phyloP scores from a whole-genome alignment of 2,329 filamentous ascomycete species.

The Fusarium odoratissimum region DNA sequence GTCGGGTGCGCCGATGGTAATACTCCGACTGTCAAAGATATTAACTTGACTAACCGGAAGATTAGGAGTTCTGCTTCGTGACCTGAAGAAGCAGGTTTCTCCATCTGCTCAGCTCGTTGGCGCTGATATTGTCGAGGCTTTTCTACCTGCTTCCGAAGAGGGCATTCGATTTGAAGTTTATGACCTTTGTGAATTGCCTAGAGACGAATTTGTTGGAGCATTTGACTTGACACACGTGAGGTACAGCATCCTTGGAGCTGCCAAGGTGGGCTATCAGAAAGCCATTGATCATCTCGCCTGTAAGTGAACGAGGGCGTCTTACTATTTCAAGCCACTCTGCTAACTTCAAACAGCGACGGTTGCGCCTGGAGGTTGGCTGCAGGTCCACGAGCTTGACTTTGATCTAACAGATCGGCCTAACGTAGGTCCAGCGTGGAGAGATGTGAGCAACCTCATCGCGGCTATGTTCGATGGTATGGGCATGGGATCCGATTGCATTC shows the following conservation, averaged over 20 bases:
- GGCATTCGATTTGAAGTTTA: constrained; percentile 9
- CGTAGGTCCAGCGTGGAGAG: constrained; percentile 3
- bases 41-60: accelerated
- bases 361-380: constrained; percentile 14
- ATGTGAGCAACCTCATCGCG: not conserved
- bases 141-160: not conserved
- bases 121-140: constrained; percentile 15
- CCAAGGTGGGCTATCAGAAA: not conserved
- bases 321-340: accelerated
- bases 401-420: not conserved
- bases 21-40: accelerated
- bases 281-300: not conserved
- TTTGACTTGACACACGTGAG: constrained; percentile 21
- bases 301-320: accelerated
- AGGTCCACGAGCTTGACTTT: constrained; percentile 27
- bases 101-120: constrained; percentile 28
- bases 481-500: not conserved
- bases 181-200: not conserved
- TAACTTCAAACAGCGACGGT: not conserved
- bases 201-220: accelerated
- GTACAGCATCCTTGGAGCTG: constrained; percentile 6
- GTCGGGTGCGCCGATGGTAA: constrained; percentile 27
- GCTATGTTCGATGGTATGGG: constrained; percentile 22
- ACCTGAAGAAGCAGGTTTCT: constrained; percentile 12
- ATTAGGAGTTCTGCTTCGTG: constrained; percentile 10